Conservation (phyloP, 108 stramenopile genomes). For the Cyclotella cryptica region DNA sequence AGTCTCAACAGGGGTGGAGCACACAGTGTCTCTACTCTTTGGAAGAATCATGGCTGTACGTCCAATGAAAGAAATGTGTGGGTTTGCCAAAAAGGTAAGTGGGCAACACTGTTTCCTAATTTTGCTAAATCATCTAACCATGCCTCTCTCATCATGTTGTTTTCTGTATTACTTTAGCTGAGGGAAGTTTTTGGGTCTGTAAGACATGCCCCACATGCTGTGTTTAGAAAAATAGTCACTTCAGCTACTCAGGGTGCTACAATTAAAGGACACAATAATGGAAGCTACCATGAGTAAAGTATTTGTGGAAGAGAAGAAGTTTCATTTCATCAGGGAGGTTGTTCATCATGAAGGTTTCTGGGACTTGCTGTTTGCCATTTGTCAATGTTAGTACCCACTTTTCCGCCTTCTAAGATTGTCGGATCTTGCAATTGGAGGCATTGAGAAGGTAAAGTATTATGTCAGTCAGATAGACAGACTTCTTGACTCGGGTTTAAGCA, state of each 20-base stretch:
- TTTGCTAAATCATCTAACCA: background rate
- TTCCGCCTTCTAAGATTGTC: too few relatives aligned
- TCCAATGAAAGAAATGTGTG: too few relatives aligned
- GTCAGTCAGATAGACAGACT: too few relatives aligned
- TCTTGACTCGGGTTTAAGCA: too few relatives aligned
- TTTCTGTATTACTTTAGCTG: background rate
- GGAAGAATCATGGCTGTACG: too few relatives aligned
- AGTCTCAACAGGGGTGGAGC: constrained; percentile 10
- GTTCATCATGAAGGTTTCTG: background rate
- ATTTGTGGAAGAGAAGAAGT: constrained; percentile 8
- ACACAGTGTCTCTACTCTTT: constrained; percentile 22
- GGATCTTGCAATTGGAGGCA: too few relatives aligned
- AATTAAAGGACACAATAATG: constrained; percentile 3
- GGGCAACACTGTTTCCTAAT: background rate
- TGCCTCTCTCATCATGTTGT: too few relatives aligned
- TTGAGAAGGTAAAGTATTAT: too few relatives aligned
- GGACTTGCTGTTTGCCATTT: background rate
- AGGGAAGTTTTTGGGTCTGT: constrained; percentile 22
- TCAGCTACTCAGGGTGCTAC: constrained; percentile 8
- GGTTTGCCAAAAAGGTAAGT: background rate
- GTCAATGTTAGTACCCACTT: too few relatives aligned
- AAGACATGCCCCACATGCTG: constrained; percentile 19
- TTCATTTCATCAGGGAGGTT: background rate
- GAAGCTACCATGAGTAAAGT: background rate
- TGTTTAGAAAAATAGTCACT: constrained; percentile 9